Evolutionary conservation across 345 rosid species (phyloP), one percentile per base, ranked within the genome.

Genomic region (Raphanus raphanistrum): DNA sequence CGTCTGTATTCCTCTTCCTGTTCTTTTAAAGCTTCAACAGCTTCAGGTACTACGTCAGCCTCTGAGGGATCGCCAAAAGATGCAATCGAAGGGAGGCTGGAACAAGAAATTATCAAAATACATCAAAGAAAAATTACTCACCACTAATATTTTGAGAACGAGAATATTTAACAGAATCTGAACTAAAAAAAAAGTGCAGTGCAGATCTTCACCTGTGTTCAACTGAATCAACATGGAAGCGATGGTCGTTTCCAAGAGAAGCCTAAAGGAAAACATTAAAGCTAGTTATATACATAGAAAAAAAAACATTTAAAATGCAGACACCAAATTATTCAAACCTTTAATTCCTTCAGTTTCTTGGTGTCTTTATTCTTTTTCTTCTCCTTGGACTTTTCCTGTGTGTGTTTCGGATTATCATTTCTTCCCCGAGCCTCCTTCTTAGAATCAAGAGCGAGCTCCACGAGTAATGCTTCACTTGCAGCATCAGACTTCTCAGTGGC

Each of bases 401-500:
- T 15, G 83, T 87, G 89, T 82, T 81, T 89, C n/a, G 82, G 74
- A 79, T 63, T 82, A 79, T 88, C 89, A 69, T 69, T 86, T 77
- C 92, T 88, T 79, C 92, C 89, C 66, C 72, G 89, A 67, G 80
- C 60, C 78, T 74, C 87, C 83, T 89, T 90, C 83, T 88, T 86
- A 74, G 97, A 87, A 84, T 95, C 98, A 81, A 82, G 93, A 7
- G 93, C 99, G 32, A 92, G 98, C 86, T 95, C 99, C 1, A 89
- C 94, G 70, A 95, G 87, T 78, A 95, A 86, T 55, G 99, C 98
- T 82, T 95, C 94, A 73, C 96, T 84, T n/a, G 93, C 99, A 79
- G 99, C 99, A 84, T 95, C 94, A 81, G 99, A 88, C 86, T 89
- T 92, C 87, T 92, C 96, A 36, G 88, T 92, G 68, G 97, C 99